phyloP scores from a whole-genome alignment of 2,329 filamentous ascomycete species.

The Sporothrix sp. region DNA sequence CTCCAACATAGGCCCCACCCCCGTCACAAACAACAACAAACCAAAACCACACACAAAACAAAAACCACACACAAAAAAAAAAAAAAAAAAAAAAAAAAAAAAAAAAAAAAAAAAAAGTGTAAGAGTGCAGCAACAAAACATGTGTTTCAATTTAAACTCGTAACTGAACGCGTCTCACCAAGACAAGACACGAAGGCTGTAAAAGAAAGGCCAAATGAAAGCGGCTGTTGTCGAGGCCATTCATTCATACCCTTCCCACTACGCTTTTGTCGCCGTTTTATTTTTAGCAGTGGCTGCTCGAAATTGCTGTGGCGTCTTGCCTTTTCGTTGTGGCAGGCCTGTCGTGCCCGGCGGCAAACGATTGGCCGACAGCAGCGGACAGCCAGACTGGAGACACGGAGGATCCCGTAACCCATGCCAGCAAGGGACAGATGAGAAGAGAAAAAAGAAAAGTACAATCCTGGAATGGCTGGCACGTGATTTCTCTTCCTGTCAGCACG shows the following conservation, averaged over 20 bases:
- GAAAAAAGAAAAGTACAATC: not conserved
- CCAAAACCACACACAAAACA: not conserved
- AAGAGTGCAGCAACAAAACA: not conserved
- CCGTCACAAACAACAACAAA: slow-evolving; percentile 2
- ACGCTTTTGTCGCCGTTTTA: too few relatives aligned
- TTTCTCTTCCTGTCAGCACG: too few relatives aligned
- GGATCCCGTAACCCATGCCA: not conserved
- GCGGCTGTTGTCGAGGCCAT: too few relatives aligned
- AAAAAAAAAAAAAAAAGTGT: not conserved
- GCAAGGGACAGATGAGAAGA: not conserved
- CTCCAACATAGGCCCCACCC: too few relatives aligned
- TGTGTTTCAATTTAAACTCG: not conserved
- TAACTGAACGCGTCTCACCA: too few relatives aligned
- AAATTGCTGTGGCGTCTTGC: too few relatives aligned
- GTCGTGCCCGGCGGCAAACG: slow-evolving; percentile 9
- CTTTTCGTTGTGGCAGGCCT: not conserved
- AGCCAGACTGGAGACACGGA: too few relatives aligned
- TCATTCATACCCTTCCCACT: too few relatives aligned
- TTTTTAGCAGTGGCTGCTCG: too few relatives aligned
- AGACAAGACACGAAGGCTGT: not conserved
- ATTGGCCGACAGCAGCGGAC: slow-evolving; percentile 9
- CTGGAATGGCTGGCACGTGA: too few relatives aligned
- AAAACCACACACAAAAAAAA: not conserved
- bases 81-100: not conserved
- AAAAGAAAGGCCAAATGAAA: not conserved